Base-by-base conservation (phyloP, 2,329 filamentous ascomycete genomes). In the Clonostachys rosea region DNA sequence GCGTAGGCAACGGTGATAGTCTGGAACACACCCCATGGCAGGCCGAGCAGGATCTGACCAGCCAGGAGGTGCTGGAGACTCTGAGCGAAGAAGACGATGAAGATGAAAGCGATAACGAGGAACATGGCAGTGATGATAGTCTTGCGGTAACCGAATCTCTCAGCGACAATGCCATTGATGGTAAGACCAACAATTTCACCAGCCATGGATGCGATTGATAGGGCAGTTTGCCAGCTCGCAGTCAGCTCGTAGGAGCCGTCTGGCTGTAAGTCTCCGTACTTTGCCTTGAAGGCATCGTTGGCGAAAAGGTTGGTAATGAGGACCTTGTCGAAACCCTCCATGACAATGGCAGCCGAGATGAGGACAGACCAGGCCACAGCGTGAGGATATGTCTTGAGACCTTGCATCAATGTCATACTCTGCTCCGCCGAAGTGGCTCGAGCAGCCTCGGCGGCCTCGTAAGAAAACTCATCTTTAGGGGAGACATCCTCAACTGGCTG, bases 131-230 rank as follows among this genome's bases (percentile, higher is more conserved):
- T 58, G 18, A 71, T 58, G 52, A 73, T 63, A 2, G 62, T 66
- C 52, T 61, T 57, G 17, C 59, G 54, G 48, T 64, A 65, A 6
- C 64, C 64, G 37, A 58, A 59, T 5, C 55, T 51, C 35, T 73
- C 64, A 6, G 66, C 59, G 14, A 69, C 43, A 44, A 60, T 62
- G 12, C 71, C 71, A 43, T 66, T 70, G 41, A 69, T 46, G 37
- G 69, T 56, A 5, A 70, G 57, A 1, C 71, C 72, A 1, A 73
- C n/a, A 8, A 75, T 69, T 24, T 64, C 60, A 3, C 72, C 72
- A 6, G 67, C 60, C 6, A 14, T 30, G 36, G 20, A 18, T 6
- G 62, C 69, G 35, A 68, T 70, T 10, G 58, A 59, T 2, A 74
- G 52, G 6, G 60, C 68, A 6, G 67, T 61, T 51, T 73, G 69